phyloP scores from a whole-genome alignment of 306 rosid species.

The Mimosa pudica region DNA sequence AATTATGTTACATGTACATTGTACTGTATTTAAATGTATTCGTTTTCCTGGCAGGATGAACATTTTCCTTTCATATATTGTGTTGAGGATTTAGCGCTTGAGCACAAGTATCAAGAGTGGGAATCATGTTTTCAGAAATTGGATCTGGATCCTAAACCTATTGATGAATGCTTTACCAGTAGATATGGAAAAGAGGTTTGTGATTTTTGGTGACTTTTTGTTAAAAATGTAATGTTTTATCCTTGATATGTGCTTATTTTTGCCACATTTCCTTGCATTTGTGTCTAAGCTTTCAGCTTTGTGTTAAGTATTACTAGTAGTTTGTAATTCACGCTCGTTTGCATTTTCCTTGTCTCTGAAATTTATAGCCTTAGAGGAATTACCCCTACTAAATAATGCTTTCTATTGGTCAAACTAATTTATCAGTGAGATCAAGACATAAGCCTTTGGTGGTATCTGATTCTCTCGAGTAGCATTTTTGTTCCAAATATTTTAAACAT shows the following conservation, averaged over 20 bases:
- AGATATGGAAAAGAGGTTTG: conserved; percentile 77
- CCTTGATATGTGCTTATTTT: not conserved
- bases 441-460: not conserved
- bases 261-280: not conserved
- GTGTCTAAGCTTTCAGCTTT: not conserved
- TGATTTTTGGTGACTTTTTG: conserved; percentile 11
- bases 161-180: conserved; percentile 60
- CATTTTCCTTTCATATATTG: conserved; percentile 83
- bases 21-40: conserved; percentile 11
- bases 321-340: not conserved
- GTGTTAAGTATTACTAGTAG: not conserved
- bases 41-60: conserved; percentile 51
- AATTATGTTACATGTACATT: conserved; percentile 17
- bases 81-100: conserved; percentile 53
- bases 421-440: conserved; percentile 2
- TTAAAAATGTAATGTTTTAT: not conserved
- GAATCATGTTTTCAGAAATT: conserved; percentile 69
- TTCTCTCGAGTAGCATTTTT: conserved; percentile 11
- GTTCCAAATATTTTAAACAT: not conserved
- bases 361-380: not conserved
- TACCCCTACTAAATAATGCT: not conserved
- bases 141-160: conserved; percentile 61
- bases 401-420: not conserved
- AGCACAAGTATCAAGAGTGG: conserved; percentile 53
- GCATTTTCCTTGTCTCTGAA: not conserved